Evolutionary conservation across 495 filamentous ascomycete genomes (phyloP), one percentile per base, ranked within the genome.

Genomic region (Aspergillus heteromorphus): DNA sequence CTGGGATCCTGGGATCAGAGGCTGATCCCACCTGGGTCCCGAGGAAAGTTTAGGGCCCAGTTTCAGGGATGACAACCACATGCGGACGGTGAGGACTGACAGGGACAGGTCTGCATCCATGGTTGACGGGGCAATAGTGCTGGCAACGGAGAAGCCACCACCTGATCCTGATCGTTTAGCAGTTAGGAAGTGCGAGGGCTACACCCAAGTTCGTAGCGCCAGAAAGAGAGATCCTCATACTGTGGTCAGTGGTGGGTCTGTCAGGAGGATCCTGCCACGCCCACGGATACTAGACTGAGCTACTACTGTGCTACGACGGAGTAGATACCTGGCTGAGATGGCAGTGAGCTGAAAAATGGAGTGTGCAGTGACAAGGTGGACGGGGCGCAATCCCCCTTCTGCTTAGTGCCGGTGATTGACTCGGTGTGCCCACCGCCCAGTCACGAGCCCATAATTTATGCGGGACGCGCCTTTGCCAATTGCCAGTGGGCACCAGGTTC

Each of bases 1-100:
- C n/a, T n/a, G n/a, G n/a, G n/a, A n/a, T n/a, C 42, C 21, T 45
- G 20, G 40, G 53, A 20, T 30, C 7, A 31, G n/a, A 27, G 23
- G 23, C 23, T 27, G 23, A 27, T 27, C 23, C 23, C 23, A 27
- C 23, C 11, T 38, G 34, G 34, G n/a, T 38, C 34, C 34, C 36
- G 18, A 23, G 14, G 31, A 54, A 58, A 58, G 34, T 50, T 58
- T 56, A 41, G 27, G 58, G 25, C 47, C 58, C 58, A 62, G 42
- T 58, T 38, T 56, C 42, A 30, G 29, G 43, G 49, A 49, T 34
- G 41, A 57, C 25, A 51, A 48, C 48, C 49, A 57, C 58, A 60
- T 48, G 58, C 49, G 51, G 42, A 27, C 42, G 14, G 13, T 3
- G 40, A 21, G 23, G 42, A 9, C 18, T 48, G 53, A 55, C 53